These are phyloP conservation scores for Leccinum broughii DNA, from an alignment of 768 basidiomycete species.

Conservation along the genomic window DNA sequence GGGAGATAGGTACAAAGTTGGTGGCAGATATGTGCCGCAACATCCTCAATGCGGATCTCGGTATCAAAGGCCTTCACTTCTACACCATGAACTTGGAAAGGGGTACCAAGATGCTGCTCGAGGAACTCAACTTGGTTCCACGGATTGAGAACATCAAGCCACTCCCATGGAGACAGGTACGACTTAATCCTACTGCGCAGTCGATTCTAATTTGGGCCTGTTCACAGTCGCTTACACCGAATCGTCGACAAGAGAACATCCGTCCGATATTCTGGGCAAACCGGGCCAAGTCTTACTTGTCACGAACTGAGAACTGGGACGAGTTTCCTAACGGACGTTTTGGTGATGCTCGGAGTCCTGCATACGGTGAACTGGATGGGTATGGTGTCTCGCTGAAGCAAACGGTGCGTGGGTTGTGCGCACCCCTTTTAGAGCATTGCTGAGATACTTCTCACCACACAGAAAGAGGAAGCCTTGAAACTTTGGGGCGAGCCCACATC, in stretches of 20 bases:
- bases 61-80: constrained; percentile 89
- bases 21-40: constrained; percentile 92
- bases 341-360: constrained; percentile 95
- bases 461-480: constrained; percentile 86
- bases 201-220: constrained; percentile 7
- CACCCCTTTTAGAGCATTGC: not conserved
- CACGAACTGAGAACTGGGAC: constrained; percentile 98
- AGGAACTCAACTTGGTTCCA: constrained; percentile 88
- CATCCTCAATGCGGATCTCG: constrained; percentile 78
- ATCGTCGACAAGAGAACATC: constrained; percentile 86
- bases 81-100: constrained; percentile 98
- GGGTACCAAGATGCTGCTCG: constrained; percentile 91
- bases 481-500: constrained; percentile 85
- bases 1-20: constrained; percentile 89
- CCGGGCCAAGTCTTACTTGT: constrained; percentile 90
- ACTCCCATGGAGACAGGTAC: constrained; percentile 93
- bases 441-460: constrained; percentile 30
- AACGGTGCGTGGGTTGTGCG: constrained; percentile 49
- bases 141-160: constrained; percentile 91
- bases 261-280: constrained; percentile 99
- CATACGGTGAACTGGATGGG: constrained; percentile 97
- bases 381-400: constrained; percentile 94
- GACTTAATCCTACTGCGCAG: constrained; percentile 17
- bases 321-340: constrained; percentile 99
- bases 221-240: constrained; percentile 83